Percentiles rank a stretch among this genome's conserved stretches.
Conservation (phyloP, 192 early-diverging fungal genomes). For the Paraglomus brasilianum region DNA sequence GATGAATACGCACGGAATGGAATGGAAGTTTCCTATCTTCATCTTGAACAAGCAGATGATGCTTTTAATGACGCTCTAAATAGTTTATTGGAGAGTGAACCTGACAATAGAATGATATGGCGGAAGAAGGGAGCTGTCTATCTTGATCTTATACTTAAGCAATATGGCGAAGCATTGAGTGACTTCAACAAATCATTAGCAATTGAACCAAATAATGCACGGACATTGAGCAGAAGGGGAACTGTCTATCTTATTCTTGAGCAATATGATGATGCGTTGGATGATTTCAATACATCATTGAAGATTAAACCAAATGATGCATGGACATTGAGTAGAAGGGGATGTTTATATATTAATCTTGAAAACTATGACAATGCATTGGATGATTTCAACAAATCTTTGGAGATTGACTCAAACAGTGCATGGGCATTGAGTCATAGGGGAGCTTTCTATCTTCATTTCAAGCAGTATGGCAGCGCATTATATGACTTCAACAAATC, state of each 20-base stretch:
- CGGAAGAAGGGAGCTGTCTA: neutral
- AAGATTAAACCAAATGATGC: constrained; percentile 9
- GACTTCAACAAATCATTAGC: constrained; percentile 9
- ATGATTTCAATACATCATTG: constrained; percentile 25
- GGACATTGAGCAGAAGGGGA: neutral
- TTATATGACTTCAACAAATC: too few species aligned
- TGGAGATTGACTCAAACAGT: neutral
- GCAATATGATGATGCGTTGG: neutral
- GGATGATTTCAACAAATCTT: neutral
- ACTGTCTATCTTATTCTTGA: neutral
- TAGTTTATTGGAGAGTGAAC: too few species aligned
- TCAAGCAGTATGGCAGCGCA: too few species aligned
- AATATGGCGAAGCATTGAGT: constrained; percentile 8
- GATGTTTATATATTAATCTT: neutral
- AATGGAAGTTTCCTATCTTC: too few species aligned
- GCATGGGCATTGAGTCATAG: neutral
- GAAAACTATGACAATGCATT: neutral
- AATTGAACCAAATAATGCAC: neutral
- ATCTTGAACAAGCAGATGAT: too few species aligned
- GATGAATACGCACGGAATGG: too few species aligned
- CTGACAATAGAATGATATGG: too few species aligned
- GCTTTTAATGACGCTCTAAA: too few species aligned
- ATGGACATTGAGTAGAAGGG: neutral
- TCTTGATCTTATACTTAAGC: neutral
- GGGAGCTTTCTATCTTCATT: neutral